These are phyloP conservation scores for Fusarium dimerum DNA, from an alignment of 2,329 filamentous ascomycete species.

Conservation along the genomic window DNA sequence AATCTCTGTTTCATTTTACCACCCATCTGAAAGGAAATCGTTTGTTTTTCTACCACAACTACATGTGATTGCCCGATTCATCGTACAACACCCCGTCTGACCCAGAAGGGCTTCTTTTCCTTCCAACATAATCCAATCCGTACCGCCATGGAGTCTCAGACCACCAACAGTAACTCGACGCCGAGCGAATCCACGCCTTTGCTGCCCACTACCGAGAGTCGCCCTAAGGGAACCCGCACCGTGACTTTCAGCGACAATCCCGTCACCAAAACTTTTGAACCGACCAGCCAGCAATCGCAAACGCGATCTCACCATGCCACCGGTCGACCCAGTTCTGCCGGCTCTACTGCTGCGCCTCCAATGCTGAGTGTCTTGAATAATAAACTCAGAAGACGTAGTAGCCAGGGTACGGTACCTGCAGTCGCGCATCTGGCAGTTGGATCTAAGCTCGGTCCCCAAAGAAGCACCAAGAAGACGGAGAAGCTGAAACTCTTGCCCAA, in stretches of 20 bases:
- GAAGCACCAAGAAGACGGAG: slow-evolving; percentile 93
- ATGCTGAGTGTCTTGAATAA: slow-evolving; percentile 81
- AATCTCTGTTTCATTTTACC: not conserved
- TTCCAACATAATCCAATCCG: slow-evolving; percentile 11
- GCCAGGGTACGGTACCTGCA: slow-evolving; percentile 59
- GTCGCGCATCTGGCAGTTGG: slow-evolving; percentile 37
- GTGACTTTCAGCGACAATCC: slow-evolving; percentile 79
- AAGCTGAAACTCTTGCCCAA: slow-evolving; percentile 97
- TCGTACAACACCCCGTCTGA: slow-evolving; percentile 1
- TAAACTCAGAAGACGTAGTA: slow-evolving; percentile 84
- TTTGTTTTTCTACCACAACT: slow-evolving; percentile 6
- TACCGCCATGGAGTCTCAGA: slow-evolving; percentile 29
- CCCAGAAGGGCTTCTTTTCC: slow-evolving; percentile 3
- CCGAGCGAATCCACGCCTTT: slow-evolving; percentile 39
- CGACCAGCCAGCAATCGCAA: slow-evolving; percentile 36
- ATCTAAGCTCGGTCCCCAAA: slow-evolving; percentile 86
- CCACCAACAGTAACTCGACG: slow-evolving; percentile 15
- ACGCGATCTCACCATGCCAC: slow-evolving; percentile 32
- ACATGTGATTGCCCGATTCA: not conserved
- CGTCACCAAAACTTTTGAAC: slow-evolving; percentile 61
- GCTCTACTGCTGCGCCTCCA: slow-evolving; percentile 45
- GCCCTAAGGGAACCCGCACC: slow-evolving; percentile 55
- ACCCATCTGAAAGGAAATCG: slow-evolving; percentile 3
- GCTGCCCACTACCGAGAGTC: slow-evolving; percentile 34
- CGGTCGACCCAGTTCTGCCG: slow-evolving; percentile 27